Conservation (phyloP, 192 early-diverging fungal genomes). For the Lobosporangium transversale region DNA sequence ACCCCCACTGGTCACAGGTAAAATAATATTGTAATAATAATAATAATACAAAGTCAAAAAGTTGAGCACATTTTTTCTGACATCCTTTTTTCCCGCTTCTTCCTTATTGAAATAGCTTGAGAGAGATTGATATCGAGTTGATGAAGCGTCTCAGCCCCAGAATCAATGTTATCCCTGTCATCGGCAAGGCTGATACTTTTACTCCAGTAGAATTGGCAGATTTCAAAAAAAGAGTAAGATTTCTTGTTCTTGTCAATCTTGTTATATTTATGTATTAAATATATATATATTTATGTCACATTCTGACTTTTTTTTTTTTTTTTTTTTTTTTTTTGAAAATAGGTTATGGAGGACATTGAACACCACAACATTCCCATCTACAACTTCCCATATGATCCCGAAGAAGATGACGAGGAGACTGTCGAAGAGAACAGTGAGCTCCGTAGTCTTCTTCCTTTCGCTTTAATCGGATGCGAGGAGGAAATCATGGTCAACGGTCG, state of each 20-base stretch:
- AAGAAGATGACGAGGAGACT: slow-evolving; percentile 99
- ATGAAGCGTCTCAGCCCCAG: slow-evolving; percentile 90
- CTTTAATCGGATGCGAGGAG: slow-evolving; percentile 95
- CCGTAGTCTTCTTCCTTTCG: slow-evolving; percentile 90
- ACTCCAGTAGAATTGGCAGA: slow-evolving; percentile 83
- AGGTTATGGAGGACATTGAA: slow-evolving; percentile 97
- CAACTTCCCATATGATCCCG: slow-evolving; percentile 95
- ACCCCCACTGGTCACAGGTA: slow-evolving; percentile 94
- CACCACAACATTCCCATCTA: slow-evolving; percentile 97
- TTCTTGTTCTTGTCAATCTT: not conserved
- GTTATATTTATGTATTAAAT: not conserved
- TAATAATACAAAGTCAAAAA: no score
- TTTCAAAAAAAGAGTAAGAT: slow-evolving; percentile 87
- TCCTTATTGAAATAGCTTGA: slow-evolving; percentile 62
- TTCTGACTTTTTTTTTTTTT: not conserved
- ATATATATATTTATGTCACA: not conserved
- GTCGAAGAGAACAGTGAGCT: slow-evolving; percentile 98
- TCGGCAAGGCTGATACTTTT: slow-evolving; percentile 93
- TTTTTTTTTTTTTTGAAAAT: no score
- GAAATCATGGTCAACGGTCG: slow-evolving; percentile 87
- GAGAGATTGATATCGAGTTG: slow-evolving; percentile 95
- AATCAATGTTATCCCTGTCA: slow-evolving; percentile 97
- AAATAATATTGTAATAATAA: no score
- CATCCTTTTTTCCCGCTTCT: not conserved
- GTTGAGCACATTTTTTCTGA: no score